A percentile compares a stretch with the other conserved stretches of the same genome.
Evolutionary conservation across 2,329 filamentous ascomycete genomes (phyloP).

Genomic region (Graphilbum ipis-grandicollis): DNA sequence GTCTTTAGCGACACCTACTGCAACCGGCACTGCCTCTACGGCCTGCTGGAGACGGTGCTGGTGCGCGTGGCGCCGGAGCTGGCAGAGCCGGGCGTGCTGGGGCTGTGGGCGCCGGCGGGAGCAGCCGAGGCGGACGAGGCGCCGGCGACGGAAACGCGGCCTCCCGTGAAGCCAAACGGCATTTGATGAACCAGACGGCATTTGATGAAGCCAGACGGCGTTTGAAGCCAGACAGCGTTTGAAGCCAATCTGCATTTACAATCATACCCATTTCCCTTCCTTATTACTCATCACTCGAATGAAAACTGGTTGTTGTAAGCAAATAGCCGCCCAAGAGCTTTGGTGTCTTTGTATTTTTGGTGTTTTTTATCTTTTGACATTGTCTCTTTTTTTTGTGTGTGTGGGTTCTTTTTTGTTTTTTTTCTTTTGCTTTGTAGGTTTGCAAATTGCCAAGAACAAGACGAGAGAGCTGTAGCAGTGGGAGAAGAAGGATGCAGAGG

Average conservation of each 20-base stretch:
- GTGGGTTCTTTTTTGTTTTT: not conserved
- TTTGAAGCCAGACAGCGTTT: too few relatives aligned
- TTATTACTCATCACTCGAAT: not conserved
- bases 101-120: too few relatives aligned
- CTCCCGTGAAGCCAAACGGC: too few relatives aligned
- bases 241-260: too few relatives aligned
- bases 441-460: not conserved
- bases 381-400: conserved; percentile 3
- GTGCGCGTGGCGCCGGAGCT: conserved; percentile 74
- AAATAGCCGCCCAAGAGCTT: conserved; percentile 9
- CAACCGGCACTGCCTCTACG: conserved; percentile 83
- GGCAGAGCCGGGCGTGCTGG: conserved; percentile 49
- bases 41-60: conserved; percentile 65
- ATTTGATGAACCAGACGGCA: too few relatives aligned
- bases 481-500: too few relatives aligned
- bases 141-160: too few relatives aligned
- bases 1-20: conserved; percentile 69
- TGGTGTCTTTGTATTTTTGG: conserved; percentile 5
- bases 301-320: conserved; percentile 2
- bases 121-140: too few relatives aligned
- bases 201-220: too few relatives aligned
- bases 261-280: too few relatives aligned
- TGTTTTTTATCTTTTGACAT: conserved; percentile 3
- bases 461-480: too few relatives aligned
- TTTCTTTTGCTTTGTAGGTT: not conserved